Percentiles rank a stretch among this genome's conserved stretches.
These are phyloP conservation scores for Castanopsis chinensis DNA, from an alignment of 306 rosid species.

Conservation along the genomic window DNA sequence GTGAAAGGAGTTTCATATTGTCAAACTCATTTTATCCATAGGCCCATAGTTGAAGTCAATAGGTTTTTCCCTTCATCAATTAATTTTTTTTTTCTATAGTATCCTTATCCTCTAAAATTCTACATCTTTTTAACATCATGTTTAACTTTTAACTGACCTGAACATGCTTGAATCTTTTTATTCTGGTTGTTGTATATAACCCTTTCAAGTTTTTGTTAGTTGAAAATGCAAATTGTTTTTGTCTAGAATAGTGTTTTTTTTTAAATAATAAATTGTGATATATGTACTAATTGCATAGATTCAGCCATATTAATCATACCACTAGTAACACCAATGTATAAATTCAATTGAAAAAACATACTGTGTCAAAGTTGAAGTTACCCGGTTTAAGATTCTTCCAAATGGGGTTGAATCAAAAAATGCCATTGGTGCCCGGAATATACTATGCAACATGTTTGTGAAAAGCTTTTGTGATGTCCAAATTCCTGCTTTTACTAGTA, in stretches of 20 bases:
- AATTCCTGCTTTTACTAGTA: conserved; percentile 68
- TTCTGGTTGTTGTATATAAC: background rate
- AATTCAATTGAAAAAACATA: background rate
- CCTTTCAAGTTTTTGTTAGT: background rate
- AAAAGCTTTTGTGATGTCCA: conserved; percentile 74
- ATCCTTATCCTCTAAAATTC: background rate
- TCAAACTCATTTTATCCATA: background rate
- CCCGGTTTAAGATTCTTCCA: conserved; percentile 95
- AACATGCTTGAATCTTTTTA: background rate
- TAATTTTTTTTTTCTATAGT: background rate
- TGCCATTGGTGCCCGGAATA: conserved; percentile 82
- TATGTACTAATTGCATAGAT: background rate
- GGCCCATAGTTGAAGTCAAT: background rate
- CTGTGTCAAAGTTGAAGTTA: conserved; percentile 20
- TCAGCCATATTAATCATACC: background rate
- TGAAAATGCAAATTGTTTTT: background rate
- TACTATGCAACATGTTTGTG: conserved; percentile 63
- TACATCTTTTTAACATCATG: too few relatives aligned
- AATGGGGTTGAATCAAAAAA: conserved; percentile 96
- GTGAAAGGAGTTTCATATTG: background rate
- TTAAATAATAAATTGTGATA: background rate
- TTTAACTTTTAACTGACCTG: too few relatives aligned
- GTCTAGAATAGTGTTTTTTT: background rate
- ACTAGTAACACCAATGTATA: conserved; percentile 1
- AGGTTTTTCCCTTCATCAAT: background rate